Percentiles rank a stretch among this genome's conserved stretches.
These are phyloP conservation scores for Butyriboletus loyo DNA, from an alignment of 768 basidiomycete species.

Conservation along the genomic window DNA sequence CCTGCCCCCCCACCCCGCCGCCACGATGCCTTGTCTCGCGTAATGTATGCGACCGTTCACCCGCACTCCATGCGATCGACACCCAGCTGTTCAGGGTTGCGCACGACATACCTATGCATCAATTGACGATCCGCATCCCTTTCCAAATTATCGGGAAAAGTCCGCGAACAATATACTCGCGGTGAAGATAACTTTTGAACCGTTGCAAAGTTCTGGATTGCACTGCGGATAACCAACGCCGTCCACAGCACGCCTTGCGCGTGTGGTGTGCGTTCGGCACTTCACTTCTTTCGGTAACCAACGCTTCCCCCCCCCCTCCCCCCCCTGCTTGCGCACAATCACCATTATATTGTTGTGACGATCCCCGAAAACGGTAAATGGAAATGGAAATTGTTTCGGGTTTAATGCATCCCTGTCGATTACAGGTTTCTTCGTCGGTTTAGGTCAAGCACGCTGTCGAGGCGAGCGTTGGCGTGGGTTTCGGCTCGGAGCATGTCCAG, in stretches of 20 bases:
- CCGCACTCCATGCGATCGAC: conserved; percentile 1
- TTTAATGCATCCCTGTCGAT: no score
- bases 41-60: neutral
- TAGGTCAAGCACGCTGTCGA: neutral
- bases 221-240: neutral
- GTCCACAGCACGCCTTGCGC: neutral
- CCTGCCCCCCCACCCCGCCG: neutral
- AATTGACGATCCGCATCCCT: conserved; percentile 17
- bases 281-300: neutral
- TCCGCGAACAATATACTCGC: conserved; percentile 3
- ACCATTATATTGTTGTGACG: no score
- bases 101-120: neutral
- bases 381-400: no score
- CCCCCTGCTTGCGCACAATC: neutral
- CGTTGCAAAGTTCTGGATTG: no score
- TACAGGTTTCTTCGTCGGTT: neutral
- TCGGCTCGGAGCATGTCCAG: no score
- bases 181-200: neutral
- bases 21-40: neutral
- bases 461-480: neutral
- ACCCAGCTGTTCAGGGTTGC: neutral
- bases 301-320: neutral
- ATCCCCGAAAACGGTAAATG: no score
- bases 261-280: neutral
- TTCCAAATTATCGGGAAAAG: neutral